A percentile compares a stretch with the other conserved stretches of the same genome.
Evolutionary conservation across 768 basidiomycete species (phyloP).

Genomic region (Leccinum sublutescens): DNA sequence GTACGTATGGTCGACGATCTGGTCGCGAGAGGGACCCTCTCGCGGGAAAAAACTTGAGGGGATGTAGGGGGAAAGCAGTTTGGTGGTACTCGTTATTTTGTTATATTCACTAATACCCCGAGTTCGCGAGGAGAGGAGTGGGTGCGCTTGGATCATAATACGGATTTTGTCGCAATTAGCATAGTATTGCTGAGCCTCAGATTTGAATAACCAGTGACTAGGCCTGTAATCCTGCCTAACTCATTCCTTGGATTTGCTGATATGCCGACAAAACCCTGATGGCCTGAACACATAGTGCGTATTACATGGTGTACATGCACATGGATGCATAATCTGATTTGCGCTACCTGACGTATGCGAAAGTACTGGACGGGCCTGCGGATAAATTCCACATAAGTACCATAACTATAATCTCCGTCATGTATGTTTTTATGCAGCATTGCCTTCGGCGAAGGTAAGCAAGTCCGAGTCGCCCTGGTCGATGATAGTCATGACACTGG

Average conservation of each 20-base stretch:
- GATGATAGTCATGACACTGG: constrained; percentile 93
- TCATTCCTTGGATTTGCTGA: too few relatives aligned
- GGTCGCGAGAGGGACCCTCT: constrained; percentile 18
- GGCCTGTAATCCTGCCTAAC: background rate
- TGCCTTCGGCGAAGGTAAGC: constrained; percentile 79
- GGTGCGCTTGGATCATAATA: background rate
- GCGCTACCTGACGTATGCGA: background rate
- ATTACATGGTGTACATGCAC: background rate
- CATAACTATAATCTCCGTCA: background rate
- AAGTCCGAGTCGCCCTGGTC: constrained; percentile 98
- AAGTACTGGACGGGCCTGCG: background rate
- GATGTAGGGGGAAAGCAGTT: background rate
- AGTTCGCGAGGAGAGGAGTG: background rate
- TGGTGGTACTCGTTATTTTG: background rate
- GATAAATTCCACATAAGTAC: constrained; percentile 3
- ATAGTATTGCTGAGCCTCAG: background rate
- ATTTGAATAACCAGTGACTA: background rate
- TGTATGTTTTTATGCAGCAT: constrained; percentile 47
- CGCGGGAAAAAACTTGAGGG: background rate
- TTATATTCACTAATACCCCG: constrained; percentile 1
- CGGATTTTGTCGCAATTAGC: background rate
- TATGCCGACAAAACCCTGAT: background rate
- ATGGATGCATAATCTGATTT: constrained; percentile 1
- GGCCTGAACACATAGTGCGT: background rate
- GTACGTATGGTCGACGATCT: constrained; percentile 23